These are phyloP conservation scores for Neonectria faginata DNA, from an alignment of 2,329 filamentous ascomycete genomes.

Conservation along the genomic window DNA sequence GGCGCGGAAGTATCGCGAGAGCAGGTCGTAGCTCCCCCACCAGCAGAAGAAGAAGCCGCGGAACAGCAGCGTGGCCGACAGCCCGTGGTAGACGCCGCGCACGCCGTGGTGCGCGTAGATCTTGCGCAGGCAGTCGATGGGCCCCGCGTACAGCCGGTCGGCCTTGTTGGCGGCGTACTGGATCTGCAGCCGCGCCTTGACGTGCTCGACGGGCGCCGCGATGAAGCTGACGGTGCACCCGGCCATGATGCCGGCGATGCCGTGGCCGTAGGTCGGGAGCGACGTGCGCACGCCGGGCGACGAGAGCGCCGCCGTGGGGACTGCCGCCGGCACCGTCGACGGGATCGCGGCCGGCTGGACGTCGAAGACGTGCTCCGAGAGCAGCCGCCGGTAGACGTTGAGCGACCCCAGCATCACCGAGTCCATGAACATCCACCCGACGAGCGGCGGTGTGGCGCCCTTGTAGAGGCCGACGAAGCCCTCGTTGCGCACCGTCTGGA, in stretches of 20 bases:
- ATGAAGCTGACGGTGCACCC: constrained; percentile 93
- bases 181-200: constrained; percentile 93
- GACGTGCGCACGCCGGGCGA: constrained; percentile 48
- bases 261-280: constrained; percentile 84
- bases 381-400: constrained; percentile 86
- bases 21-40: constrained; percentile 95
- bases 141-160: constrained; percentile 84
- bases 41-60: constrained; percentile 96
- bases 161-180: constrained; percentile 88
- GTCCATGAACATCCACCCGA: constrained; percentile 99
- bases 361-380: constrained; percentile 84
- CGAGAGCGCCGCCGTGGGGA: constrained; percentile 18
- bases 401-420: constrained; percentile 89
- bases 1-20: constrained; percentile 75
- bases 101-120: constrained; percentile 80
- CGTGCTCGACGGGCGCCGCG: constrained; percentile 92
- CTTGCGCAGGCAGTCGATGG: constrained; percentile 83
- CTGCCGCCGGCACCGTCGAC: neutral
- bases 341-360: constrained; percentile 47
- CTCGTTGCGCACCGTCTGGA: constrained; percentile 87
- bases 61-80: constrained; percentile 87
- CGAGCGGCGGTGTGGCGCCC: constrained; percentile 88
- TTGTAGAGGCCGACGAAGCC: constrained; percentile 91
- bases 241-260: constrained; percentile 86
- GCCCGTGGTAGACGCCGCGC: constrained; percentile 84